Conservation (phyloP, 305 asterid genomes). For the Fraxinus velutina region DNA sequence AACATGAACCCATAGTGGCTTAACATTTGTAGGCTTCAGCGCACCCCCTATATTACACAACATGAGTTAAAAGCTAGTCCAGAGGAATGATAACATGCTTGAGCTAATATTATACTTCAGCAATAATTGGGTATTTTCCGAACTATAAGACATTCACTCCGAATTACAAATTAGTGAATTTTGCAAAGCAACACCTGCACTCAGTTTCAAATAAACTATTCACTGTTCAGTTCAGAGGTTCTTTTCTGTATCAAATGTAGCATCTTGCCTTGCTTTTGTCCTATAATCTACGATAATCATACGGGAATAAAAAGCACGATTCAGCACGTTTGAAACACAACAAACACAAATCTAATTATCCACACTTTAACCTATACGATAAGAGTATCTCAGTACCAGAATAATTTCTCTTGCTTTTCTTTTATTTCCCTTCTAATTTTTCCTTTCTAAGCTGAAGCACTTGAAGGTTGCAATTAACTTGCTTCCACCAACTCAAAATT, state of each 20-base stretch:
- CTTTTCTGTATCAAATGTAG: slow-evolving; percentile 5
- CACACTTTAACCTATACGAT: neutral
- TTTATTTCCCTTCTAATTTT: neutral
- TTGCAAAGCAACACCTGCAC: neutral
- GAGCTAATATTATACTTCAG: slow-evolving; percentile 6
- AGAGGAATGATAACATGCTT: slow-evolving; percentile 10
- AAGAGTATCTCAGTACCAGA: neutral
- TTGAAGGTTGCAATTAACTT: slow-evolving; percentile 13
- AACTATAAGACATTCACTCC: slow-evolving; percentile 7
- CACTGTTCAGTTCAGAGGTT: slow-evolving; percentile 3
- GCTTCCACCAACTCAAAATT: slow-evolving; percentile 17
- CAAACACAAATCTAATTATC: neutral
- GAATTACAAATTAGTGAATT: neutral
- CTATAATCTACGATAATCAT: neutral
- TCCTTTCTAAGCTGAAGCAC: neutral
- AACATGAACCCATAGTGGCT: slow-evolving; percentile 90
- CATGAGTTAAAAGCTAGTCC: slow-evolving; percentile 15
- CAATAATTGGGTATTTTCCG: neutral
- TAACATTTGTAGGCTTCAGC: slow-evolving; percentile 83
- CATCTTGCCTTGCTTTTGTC: neutral
- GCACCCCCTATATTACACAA: slow-evolving; percentile 74
- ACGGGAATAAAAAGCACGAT: neutral
- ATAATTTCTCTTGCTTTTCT: neutral
- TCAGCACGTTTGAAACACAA: neutral
- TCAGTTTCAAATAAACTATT: slow-evolving; percentile 1